Evolutionary conservation across 805 yeast species (phyloP).

Genomic region (Yamadazyma endophytica): DNA sequence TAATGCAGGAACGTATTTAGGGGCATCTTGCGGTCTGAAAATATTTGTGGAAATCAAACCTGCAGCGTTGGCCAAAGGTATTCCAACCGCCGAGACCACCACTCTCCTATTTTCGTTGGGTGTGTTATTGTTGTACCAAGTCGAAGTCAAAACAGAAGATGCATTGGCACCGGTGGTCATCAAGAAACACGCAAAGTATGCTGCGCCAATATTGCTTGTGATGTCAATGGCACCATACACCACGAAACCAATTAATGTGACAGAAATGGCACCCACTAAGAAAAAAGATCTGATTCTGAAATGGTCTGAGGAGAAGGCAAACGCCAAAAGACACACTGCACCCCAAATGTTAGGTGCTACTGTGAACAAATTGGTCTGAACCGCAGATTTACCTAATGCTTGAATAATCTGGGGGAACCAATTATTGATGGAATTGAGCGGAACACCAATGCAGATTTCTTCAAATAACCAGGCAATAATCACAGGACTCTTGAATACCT

Average conservation of each 20-base stretch:
- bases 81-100: conserved; percentile 44
- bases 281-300: conserved; percentile 34
- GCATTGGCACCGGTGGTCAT: conserved; percentile 49
- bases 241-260: conserved; percentile 43
- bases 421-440: conserved; percentile 43
- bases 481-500: conserved; percentile 43
- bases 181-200: conserved; percentile 41
- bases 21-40: conserved; percentile 28
- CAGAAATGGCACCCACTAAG: conserved; percentile 31
- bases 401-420: conserved; percentile 47
- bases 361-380: conserved; percentile 37
- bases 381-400: conserved; percentile 35
- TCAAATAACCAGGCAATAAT: conserved; percentile 41
- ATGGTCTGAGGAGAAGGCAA: conserved; percentile 40
- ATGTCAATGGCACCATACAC: conserved; percentile 45
- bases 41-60: conserved; percentile 29
- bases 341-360: conserved; percentile 50
- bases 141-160: conserved; percentile 45
- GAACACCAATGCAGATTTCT: conserved; percentile 46
- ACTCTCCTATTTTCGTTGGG: conserved; percentile 45
- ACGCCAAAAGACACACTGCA: conserved; percentile 36
- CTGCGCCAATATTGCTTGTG: conserved; percentile 31
- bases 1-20: conserved; percentile 26
- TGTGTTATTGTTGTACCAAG: conserved; percentile 49
- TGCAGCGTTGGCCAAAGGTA: conserved; percentile 30